These are phyloP conservation scores for Myxozyma mucilagina DNA, from an alignment of 805 yeast genomes.

Conservation along the genomic window DNA sequence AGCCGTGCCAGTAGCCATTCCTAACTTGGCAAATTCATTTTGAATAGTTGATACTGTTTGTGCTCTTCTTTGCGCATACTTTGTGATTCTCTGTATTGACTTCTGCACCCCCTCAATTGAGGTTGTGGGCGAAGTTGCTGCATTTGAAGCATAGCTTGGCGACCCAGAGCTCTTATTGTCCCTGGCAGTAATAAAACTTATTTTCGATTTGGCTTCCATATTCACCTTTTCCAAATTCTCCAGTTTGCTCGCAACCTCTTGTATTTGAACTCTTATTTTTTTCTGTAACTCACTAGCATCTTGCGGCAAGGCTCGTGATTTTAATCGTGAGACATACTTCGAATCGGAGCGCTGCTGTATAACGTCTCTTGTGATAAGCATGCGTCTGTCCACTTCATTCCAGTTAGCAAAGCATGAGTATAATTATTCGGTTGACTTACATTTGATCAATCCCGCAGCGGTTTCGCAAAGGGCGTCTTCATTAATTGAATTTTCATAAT, in stretches of 20 bases:
- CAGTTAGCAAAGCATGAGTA: not conserved
- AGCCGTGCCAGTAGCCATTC: not conserved
- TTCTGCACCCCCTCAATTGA: slow-evolving; percentile 25
- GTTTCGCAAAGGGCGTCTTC: slow-evolving; percentile 9
- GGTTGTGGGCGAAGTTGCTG: not conserved
- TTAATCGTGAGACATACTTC: slow-evolving; percentile 6
- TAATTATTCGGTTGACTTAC: not conserved
- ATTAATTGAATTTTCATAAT: not conserved
- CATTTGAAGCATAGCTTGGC: not conserved
- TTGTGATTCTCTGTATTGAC: slow-evolving; percentile 23
- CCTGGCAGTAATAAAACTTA: slow-evolving; percentile 1
- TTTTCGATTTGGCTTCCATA: slow-evolving; percentile 20
- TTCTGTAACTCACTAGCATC: slow-evolving; percentile 25
- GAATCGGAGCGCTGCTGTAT: slow-evolving; percentile 18
- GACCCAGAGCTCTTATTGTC: not conserved
- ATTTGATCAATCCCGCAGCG: slow-evolving; percentile 6
- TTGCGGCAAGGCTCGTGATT: slow-evolving; percentile 16
- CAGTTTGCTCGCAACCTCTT: slow-evolving; percentile 1
- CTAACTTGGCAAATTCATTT: not conserved
- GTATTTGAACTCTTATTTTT: slow-evolving; percentile 12
- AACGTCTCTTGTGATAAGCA: slow-evolving; percentile 10
- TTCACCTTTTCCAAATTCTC: slow-evolving; percentile 19
- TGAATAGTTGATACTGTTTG: slow-evolving; percentile 13
- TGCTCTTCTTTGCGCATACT: slow-evolving; percentile 22
- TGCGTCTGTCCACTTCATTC: slow-evolving; percentile 11